Evolutionary conservation across 208 protist genomes (phyloP).

Genomic region (Crithidia sp.): DNA sequence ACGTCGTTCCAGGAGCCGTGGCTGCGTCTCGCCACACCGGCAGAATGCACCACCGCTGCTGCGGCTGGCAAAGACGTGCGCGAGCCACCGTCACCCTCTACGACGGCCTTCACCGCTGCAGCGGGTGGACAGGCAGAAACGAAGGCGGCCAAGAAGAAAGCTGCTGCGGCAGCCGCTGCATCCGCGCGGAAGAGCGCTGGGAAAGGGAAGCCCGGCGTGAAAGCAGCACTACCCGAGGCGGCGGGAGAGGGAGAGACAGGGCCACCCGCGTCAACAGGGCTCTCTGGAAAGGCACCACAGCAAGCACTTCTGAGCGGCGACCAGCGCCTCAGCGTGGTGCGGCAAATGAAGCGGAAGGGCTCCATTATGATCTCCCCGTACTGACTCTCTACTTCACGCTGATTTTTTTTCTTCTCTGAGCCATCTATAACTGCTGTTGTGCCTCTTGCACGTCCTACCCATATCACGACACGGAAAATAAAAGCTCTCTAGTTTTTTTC

Average conservation of each 20-base stretch:
- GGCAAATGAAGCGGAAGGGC: slow-evolving; percentile 24
- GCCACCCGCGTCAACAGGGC: background rate
- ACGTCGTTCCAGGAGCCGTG: slow-evolving; percentile 22
- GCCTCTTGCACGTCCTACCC: background rate
- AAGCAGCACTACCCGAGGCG: background rate
- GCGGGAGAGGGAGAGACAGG: background rate
- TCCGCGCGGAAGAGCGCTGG: background rate
- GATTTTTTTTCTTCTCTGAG: slow-evolving; percentile 2
- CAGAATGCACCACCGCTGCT: background rate
- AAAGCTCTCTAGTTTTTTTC: too few species aligned
- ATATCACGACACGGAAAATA: too few species aligned
- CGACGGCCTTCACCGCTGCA: background rate
- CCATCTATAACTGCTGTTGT: background rate
- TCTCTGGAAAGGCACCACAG: background rate
- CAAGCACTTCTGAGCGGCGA: slow-evolving; percentile 13
- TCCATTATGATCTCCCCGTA: slow-evolving; percentile 30
- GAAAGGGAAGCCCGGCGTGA: background rate
- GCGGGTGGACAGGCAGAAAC: background rate
- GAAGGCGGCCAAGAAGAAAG: background rate
- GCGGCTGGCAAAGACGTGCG: background rate
- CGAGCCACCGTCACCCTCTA: background rate
- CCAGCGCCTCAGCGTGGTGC: slow-evolving; percentile 27
- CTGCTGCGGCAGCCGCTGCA: background rate
- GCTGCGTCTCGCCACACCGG: background rate
- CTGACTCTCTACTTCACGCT: background rate